phyloP scores from a whole-genome alignment of 306 rosid genomes.

The Medicago lupulina region DNA sequence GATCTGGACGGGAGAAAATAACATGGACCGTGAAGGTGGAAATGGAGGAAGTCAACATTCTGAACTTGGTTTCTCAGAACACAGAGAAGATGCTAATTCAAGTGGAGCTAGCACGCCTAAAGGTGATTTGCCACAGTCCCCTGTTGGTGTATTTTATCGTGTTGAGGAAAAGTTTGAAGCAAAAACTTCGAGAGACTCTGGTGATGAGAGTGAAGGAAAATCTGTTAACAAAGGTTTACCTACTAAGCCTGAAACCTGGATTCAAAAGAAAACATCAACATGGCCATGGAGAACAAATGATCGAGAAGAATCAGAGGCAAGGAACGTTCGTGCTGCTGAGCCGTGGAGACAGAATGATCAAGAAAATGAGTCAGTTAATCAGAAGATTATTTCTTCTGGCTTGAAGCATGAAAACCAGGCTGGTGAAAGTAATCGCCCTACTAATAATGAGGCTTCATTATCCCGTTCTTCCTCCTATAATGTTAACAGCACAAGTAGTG shows the following conservation, averaged over 20 bases:
- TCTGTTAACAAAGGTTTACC: slow-evolving; percentile 68
- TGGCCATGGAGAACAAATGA: slow-evolving; percentile 95
- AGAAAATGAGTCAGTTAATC: slow-evolving; percentile 61
- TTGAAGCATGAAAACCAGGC: slow-evolving; percentile 62
- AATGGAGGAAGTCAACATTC: slow-evolving; percentile 70
- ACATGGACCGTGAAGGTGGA: slow-evolving; percentile 71
- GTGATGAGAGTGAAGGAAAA: slow-evolving; percentile 76
- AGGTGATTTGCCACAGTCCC: slow-evolving; percentile 66
- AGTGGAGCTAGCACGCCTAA: slow-evolving; percentile 97
- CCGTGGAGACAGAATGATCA: slow-evolving; percentile 75
- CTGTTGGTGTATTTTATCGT: slow-evolving; percentile 63
- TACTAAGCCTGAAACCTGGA: slow-evolving; percentile 89
- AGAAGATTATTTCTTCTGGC: slow-evolving; percentile 49
- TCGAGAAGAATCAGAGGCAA: slow-evolving; percentile 67
- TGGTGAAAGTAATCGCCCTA: slow-evolving; percentile 60
- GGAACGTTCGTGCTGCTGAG: slow-evolving; percentile 53
- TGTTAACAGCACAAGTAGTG: slow-evolving; percentile 95
- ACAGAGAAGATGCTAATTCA: slow-evolving; percentile 86
- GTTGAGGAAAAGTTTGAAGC: slow-evolving; percentile 69
- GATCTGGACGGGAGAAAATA: slow-evolving; percentile 70
- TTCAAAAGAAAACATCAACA: slow-evolving; percentile 76
- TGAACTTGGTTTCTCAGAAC: slow-evolving; percentile 68
- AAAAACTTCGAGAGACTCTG: slow-evolving; percentile 61
- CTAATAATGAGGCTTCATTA: slow-evolving; percentile 71
- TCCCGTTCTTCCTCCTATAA: slow-evolving; percentile 81